Percentiles rank a stretch among this genome's conserved stretches.
phyloP scores from a whole-genome alignment of 306 rosid species.

The Amphicarpaea edgeworthii region DNA sequence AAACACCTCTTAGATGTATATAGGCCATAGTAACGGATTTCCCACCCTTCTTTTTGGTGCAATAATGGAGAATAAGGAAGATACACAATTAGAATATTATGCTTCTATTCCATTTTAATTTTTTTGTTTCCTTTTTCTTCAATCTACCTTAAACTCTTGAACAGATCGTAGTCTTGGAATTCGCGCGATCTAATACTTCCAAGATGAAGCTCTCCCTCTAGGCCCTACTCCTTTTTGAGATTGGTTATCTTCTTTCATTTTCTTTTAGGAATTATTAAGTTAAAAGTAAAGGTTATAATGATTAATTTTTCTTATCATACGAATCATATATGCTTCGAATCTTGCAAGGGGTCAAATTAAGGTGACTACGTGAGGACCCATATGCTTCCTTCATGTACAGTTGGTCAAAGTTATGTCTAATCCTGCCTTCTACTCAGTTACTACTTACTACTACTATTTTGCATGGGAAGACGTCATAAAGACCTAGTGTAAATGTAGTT shows the following conservation, averaged over 20 bases:
- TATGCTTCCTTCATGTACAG: slow-evolving; percentile 43
- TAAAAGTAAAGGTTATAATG: slow-evolving; percentile 47
- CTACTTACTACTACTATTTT: too few species aligned
- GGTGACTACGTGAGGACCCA: slow-evolving; percentile 59
- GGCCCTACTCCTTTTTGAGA: neutral
- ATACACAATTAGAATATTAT: slow-evolving; percentile 37
- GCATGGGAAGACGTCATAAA: slow-evolving; percentile 47
- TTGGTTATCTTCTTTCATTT: slow-evolving; percentile 16
- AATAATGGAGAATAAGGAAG: slow-evolving; percentile 33
- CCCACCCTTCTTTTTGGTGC: slow-evolving; percentile 40
- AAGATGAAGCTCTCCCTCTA: slow-evolving; percentile 11
- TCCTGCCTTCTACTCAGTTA: slow-evolving; percentile 38
- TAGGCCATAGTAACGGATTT: slow-evolving; percentile 17
- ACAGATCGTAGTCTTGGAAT: slow-evolving; percentile 28
- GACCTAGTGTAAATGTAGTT: neutral
- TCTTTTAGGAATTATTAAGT: slow-evolving; percentile 28
- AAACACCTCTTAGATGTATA: slow-evolving; percentile 9
- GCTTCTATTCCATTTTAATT: neutral
- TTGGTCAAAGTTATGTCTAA: slow-evolving; percentile 56
- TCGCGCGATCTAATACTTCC: slow-evolving; percentile 39
- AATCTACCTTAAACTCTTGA: slow-evolving; percentile 39
- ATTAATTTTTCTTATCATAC: slow-evolving; percentile 45
- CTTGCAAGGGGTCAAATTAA: slow-evolving; percentile 55
- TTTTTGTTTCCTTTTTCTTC: slow-evolving; percentile 22
- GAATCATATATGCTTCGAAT: slow-evolving; percentile 42